Evolutionary conservation across 441 rosid genomes (phyloP).

Genomic region (Lepidium campestre): DNA sequence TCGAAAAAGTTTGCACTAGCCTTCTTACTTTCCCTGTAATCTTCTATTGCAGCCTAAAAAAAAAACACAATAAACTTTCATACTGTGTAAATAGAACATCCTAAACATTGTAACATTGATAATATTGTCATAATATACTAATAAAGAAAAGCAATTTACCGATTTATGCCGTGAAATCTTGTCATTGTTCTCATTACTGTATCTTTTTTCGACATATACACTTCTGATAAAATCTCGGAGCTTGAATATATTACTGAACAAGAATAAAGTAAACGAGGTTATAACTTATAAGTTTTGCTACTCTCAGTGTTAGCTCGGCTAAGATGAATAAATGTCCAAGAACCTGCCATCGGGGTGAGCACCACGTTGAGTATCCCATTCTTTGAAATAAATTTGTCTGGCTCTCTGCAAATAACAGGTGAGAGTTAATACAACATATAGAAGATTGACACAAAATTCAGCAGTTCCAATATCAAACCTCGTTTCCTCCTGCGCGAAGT

Average conservation of each 20-base stretch:
- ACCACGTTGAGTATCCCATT: constrained; percentile 62
- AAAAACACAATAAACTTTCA: neutral
- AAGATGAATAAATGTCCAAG: constrained; percentile 7
- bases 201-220: constrained; percentile 74
- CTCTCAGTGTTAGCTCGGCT: neutral
- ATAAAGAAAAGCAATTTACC: constrained; percentile 33
- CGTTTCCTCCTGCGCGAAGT: constrained; percentile 86
- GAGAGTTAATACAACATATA: neutral
- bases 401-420: constrained; percentile 46
- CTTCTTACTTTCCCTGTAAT: constrained; percentile 36
- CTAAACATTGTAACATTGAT: neutral
- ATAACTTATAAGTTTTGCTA: constrained; percentile 19
- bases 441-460: neutral
- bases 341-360: constrained; percentile 82
- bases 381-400: constrained; percentile 63
- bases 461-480: constrained; percentile 36
- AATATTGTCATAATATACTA: neutral
- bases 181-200: constrained; percentile 44
- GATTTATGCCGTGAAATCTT: constrained; percentile 39
- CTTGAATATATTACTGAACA: constrained; percentile 62
- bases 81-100: neutral
- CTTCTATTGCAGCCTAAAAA: constrained; percentile 46
- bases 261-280: neutral
- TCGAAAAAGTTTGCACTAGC: constrained; percentile 24
- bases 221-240: constrained; percentile 79